These are phyloP conservation scores for Termitomyces sp. DNA, from an alignment of 768 basidiomycete genomes.

Conservation along the genomic window DNA sequence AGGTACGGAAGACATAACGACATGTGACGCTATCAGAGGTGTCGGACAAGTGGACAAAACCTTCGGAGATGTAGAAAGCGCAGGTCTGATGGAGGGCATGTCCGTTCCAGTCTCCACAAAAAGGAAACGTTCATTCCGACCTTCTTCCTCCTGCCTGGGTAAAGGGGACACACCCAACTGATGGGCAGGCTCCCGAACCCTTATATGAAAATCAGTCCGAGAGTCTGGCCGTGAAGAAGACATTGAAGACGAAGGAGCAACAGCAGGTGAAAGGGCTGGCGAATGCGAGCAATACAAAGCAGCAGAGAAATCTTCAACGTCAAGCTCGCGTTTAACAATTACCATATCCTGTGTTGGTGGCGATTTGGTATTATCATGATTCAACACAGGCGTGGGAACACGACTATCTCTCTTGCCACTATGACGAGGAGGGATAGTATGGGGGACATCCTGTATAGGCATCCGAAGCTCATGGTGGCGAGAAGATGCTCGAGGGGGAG, in stretches of 20 bases:
- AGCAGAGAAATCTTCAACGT: not conserved
- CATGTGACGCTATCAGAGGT: not conserved
- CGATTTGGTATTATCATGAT: not conserved
- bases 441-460: not conserved
- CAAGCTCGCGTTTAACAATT: slow-evolving; percentile 8
- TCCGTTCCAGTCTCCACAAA: not conserved
- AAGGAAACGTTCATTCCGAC: not conserved
- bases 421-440: not conserved
- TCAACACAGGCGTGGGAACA: not conserved
- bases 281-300: not conserved
- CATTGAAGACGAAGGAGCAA: not conserved
- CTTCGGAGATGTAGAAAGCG: not conserved
- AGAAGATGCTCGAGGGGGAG: not conserved
- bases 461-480: not conserved
- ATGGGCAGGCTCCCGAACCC: not conserved
- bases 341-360: not conserved
- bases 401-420: not conserved
- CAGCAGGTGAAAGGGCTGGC: not conserved
- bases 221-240: not conserved
- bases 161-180: not conserved
- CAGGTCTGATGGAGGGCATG: not conserved
- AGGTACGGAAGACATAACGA: not conserved
- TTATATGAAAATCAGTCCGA: not conserved
- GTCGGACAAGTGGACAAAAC: not conserved
- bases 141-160: not conserved